Base-by-base conservation (phyloP, 768 basidiomycete genomes). In the Mycena venus region DNA sequence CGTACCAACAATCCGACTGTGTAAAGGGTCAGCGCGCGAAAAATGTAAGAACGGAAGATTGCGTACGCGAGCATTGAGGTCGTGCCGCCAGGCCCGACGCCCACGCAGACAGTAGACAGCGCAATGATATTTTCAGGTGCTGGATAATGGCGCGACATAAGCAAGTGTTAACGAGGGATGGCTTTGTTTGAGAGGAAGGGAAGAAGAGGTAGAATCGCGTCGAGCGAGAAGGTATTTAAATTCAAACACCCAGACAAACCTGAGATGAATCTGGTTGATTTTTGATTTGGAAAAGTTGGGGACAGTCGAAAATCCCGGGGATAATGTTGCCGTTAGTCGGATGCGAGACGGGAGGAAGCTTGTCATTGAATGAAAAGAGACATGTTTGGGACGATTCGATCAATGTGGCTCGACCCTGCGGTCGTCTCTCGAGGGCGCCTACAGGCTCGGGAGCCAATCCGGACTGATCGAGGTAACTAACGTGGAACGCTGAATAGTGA, bases 1-100 rank as follows among this genome's bases (percentile, higher is more conserved):
- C 70, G 15, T 53, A 76, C 77, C 56, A 36, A 78, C 77, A 44
- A 90, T 87, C 61, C 88, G 88, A 55, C 89, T 90, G 78, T 3
- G 31, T 10, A 19, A 51, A 68, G 25, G 42, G 34, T 60, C 15
- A 73, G 74, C 17, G 21, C 9, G 31, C 17, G 63, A 51, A 38
- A n/a, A 42, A 71, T 11, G 68, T 31, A 55, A 36, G 31, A 49
- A 62, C 42, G 29, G 67, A 36, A 65, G 64, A 40, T 17, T 51
- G 88, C 92, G 75, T 85, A 95, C 95, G 94, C 95, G 40, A 96
- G 86, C 91, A 96, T 93, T 44, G 92, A 90, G 2, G 95, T 96
- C 19, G 92, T 92, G 9, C 95, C 95, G 4, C 94, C 94, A 21
- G 71, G 71, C 15, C 71, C 71, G 36, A 72, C 71, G 15, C 95